Conservation (phyloP, 139 green algal genomes). For the Parachlorella kessleri region DNA sequence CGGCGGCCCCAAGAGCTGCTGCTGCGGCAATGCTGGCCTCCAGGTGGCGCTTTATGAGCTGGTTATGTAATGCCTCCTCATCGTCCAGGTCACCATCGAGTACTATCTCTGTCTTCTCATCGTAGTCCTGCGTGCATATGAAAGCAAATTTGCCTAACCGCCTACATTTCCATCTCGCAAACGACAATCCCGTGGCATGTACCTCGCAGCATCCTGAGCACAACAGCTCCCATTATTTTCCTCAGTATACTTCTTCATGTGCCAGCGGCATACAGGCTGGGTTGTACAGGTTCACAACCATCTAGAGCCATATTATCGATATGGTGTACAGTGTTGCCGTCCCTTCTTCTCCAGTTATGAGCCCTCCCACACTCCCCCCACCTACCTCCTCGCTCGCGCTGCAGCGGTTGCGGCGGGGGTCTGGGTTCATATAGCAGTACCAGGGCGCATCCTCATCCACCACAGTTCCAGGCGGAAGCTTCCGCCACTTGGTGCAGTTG, state of each 20-base stretch:
- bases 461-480: slow-evolving; percentile 39
- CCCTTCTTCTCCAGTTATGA: too few relatives aligned
- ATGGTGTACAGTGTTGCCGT: not conserved
- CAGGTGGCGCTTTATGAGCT: slow-evolving; percentile 13
- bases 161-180: too few relatives aligned
- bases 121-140: slow-evolving; percentile 32
- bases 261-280: not conserved
- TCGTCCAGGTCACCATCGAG: slow-evolving; percentile 8
- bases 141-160: too few relatives aligned
- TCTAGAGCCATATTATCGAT: not conserved
- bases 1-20: not conserved
- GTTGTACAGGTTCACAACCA: not conserved
- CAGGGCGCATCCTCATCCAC: slow-evolving; percentile 51
- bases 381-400: slow-evolving; percentile 50
- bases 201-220: too few relatives aligned
- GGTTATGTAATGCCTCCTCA: slow-evolving; percentile 21
- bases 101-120: slow-evolving; percentile 34
- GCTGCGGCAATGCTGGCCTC: slow-evolving; percentile 21
- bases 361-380: too few relatives aligned
- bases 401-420: slow-evolving; percentile 40
- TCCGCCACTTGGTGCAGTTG: slow-evolving; percentile 61
- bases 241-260: too few relatives aligned
- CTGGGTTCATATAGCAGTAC: slow-evolving; percentile 65
- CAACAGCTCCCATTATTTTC: too few relatives aligned
- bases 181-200: too few relatives aligned